These are phyloP conservation scores for Halenospora varia DNA, from an alignment of 495 filamentous ascomycete genomes.

Conservation along the genomic window DNA sequence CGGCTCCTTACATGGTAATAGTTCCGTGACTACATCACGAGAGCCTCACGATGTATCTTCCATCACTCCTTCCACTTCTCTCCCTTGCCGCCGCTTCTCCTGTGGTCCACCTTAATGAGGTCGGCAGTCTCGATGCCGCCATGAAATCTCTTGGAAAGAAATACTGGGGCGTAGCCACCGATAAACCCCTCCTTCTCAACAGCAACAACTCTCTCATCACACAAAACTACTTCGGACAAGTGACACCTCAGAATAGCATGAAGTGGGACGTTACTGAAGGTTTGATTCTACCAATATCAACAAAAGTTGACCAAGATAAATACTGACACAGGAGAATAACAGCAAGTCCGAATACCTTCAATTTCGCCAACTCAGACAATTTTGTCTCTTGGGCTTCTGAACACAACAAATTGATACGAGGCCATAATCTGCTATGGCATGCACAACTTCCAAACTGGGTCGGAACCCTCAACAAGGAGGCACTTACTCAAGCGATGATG, in stretches of 20 bases:
- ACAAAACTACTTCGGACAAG: conserved; percentile 55
- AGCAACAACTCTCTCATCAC: conserved; percentile 48
- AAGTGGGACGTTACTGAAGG: conserved; percentile 13
- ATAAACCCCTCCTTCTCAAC: conserved; percentile 48
- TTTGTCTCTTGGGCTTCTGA: conserved; percentile 49
- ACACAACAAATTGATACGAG: conserved; percentile 55
- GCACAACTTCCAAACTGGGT: conserved; percentile 63
- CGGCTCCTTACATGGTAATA: no score
- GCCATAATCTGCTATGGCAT: conserved; percentile 63
- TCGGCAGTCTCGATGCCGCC: neutral
- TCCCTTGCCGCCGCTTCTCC: no score
- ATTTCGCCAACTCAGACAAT: neutral
- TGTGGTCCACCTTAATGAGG: no score
- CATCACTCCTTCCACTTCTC: no score
- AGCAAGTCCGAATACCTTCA: conserved; percentile 12
- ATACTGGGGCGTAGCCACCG: conserved; percentile 54
- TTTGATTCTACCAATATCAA: neutral
- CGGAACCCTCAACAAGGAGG: conserved; percentile 45
- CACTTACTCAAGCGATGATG: conserved; percentile 46
- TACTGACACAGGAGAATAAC: neutral
- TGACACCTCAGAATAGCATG: conserved; percentile 57
- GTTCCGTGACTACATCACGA: no score
- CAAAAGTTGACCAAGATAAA: neutral
- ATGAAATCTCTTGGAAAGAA: conserved; percentile 49
- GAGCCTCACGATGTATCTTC: no score